Evolutionary conservation across 257 asterid genomes (phyloP).

Genomic region (Plantago elongata): DNA sequence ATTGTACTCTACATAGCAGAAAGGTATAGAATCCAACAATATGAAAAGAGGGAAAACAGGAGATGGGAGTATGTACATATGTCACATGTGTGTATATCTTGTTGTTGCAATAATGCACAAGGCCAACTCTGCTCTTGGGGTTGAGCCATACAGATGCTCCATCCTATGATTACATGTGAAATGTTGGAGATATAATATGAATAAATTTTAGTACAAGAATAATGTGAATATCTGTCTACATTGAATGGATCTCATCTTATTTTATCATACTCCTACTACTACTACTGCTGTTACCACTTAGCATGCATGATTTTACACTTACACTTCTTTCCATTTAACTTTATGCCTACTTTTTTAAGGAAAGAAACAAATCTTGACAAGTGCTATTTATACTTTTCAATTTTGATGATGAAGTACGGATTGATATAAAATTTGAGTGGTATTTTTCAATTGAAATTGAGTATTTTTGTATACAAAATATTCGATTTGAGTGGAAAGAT

Average conservation of each 20-base stretch:
- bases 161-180: slow-evolving; percentile 7
- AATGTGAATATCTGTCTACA: slow-evolving; percentile 7
- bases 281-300: background rate
- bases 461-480: too few relatives aligned
- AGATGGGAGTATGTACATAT: background rate
- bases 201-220: slow-evolving; percentile 2
- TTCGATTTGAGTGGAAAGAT: too few relatives aligned
- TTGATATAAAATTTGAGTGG: too few relatives aligned
- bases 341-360: too few relatives aligned
- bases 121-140: slow-evolving; percentile 4
- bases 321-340: background rate
- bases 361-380: too few relatives aligned
- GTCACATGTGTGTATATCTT: slow-evolving; percentile 1
- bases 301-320: background rate
- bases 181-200: slow-evolving; percentile 3
- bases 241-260: background rate
- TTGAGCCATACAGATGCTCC: background rate
- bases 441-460: too few relatives aligned
- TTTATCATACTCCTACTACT: background rate
- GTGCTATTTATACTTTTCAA: too few relatives aligned
- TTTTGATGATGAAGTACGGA: too few relatives aligned
- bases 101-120: slow-evolving; percentile 8
- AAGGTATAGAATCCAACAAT: too few relatives aligned
- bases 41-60: background rate
- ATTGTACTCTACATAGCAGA: too few relatives aligned